Conservation (phyloP, 78 protist genomes). For the Dictyostelium discoideum region DNA sequence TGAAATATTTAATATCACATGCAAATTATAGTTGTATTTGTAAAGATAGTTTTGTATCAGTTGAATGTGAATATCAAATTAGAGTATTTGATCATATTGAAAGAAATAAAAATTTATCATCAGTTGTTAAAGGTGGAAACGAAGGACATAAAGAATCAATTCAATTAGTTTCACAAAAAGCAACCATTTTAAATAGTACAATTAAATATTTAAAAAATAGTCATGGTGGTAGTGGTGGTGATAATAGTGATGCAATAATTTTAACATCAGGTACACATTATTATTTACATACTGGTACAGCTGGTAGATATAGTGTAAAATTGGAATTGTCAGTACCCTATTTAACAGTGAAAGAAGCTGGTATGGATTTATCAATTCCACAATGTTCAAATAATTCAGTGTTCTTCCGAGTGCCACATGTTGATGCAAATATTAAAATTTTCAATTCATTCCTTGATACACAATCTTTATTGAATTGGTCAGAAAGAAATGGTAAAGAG, state of each 20-base stretch:
- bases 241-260: constrained; percentile 5
- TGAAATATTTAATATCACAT: constrained; percentile 7
- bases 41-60: background rate
- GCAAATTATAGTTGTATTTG: constrained; percentile 4
- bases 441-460: constrained; percentile 52
- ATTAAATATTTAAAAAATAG: background rate
- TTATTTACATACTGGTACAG: constrained; percentile 6
- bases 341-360: constrained; percentile 41
- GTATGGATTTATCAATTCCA: constrained; percentile 65
- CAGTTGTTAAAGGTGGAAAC: background rate
- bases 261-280: background rate
- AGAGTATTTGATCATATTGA: constrained; percentile 3
- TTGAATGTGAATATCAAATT: constrained; percentile 18
- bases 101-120: background rate
- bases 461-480: background rate
- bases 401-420: constrained; percentile 34
- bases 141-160: constrained; percentile 1
- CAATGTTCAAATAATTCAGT: constrained; percentile 53
- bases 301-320: constrained; percentile 26
- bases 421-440: constrained; percentile 56
- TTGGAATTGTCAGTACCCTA: constrained; percentile 32
- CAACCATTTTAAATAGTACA: constrained; percentile 4
- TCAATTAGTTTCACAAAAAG: constrained; percentile 34
- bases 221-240: background rate
- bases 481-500: constrained; percentile 1